Conservation (phyloP, 192 early-diverging fungal genomes). For the Backusella australiensis region DNA sequence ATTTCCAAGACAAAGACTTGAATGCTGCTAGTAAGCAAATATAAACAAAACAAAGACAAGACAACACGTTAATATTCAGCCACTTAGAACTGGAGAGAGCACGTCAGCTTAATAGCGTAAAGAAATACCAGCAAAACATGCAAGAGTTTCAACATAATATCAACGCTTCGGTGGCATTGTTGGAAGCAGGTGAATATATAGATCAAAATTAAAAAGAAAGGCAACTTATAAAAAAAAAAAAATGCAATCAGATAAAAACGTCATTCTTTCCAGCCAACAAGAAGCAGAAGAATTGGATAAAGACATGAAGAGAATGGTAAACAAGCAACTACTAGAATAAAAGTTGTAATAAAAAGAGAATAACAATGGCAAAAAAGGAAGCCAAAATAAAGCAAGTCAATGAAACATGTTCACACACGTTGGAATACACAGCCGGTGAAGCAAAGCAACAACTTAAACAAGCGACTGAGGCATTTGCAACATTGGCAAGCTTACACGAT, state of each 20-base stretch:
- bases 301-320: not conserved
- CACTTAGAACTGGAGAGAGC: not conserved
- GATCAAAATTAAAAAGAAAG: not conserved
- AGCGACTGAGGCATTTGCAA: not conserved
- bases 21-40: not conserved
- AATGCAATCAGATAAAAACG: not conserved
- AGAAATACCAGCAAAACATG: not conserved
- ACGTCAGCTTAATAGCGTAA: not conserved
- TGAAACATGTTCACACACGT: not conserved
- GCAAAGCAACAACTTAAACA: not conserved
- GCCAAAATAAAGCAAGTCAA: not conserved
- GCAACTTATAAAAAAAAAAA: not conserved
- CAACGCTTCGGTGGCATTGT: not conserved
- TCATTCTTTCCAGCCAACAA: not conserved
- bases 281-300: not conserved
- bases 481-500: not conserved
- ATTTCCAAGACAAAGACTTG: not conserved
- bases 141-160: not conserved
- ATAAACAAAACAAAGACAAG: not conserved
- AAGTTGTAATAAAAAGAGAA: too few species aligned
- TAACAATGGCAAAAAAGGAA: not conserved
- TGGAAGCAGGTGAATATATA: not conserved
- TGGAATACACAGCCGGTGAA: not conserved
- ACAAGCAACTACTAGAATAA: too few species aligned
- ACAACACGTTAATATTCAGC: not conserved